Percentiles rank a stretch among this genome's conserved stretches.
These are phyloP conservation scores for Candida tammaniensis DNA, from an alignment of 805 yeast species.

Conservation along the genomic window DNA sequence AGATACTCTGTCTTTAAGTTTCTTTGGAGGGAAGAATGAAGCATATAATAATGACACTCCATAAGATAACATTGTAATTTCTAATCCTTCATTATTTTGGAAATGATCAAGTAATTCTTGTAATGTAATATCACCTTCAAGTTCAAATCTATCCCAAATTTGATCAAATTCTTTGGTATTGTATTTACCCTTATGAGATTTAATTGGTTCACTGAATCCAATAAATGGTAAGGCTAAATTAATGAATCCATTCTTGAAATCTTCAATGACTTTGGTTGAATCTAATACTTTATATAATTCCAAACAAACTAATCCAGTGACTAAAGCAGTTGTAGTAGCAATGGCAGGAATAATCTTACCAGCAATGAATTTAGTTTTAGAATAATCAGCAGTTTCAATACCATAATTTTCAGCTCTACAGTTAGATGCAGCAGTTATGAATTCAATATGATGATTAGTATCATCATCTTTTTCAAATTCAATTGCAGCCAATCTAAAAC, in stretches of 20 bases:
- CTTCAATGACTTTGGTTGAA: constrained; percentile 61
- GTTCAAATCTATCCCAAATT: constrained; percentile 93
- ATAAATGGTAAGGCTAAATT: constrained; percentile 73
- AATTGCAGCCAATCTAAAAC: constrained; percentile 81
- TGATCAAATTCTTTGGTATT: constrained; percentile 76
- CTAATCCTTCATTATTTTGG: constrained; percentile 78
- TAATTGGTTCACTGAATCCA: constrained; percentile 95
- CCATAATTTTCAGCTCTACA: constrained; percentile 90
- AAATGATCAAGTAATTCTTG: constrained; percentile 72
- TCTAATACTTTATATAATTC: constrained; percentile 93
- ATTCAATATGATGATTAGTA: constrained; percentile 92
- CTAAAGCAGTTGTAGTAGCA: constrained; percentile 98
- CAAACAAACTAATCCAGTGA: constrained; percentile 89
- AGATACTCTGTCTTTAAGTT: constrained; percentile 71
- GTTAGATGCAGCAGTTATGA: constrained; percentile 93
- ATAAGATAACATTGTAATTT: constrained; percentile 85
- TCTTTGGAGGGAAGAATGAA: constrained; percentile 89
- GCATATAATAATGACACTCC: constrained; percentile 91
- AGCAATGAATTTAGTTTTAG: constrained; percentile 93
- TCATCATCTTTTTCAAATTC: constrained; percentile 99
- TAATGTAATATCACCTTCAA: constrained; percentile 73
- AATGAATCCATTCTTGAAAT: constrained; percentile 17
- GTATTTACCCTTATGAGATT: constrained; percentile 78
- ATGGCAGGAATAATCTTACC: constrained; percentile 98
- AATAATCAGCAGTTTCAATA: constrained; percentile 84